These are phyloP conservation scores for Neofusicoccum kwambonambiense DNA, from an alignment of 2,329 filamentous ascomycete genomes.

Conservation along the genomic window DNA sequence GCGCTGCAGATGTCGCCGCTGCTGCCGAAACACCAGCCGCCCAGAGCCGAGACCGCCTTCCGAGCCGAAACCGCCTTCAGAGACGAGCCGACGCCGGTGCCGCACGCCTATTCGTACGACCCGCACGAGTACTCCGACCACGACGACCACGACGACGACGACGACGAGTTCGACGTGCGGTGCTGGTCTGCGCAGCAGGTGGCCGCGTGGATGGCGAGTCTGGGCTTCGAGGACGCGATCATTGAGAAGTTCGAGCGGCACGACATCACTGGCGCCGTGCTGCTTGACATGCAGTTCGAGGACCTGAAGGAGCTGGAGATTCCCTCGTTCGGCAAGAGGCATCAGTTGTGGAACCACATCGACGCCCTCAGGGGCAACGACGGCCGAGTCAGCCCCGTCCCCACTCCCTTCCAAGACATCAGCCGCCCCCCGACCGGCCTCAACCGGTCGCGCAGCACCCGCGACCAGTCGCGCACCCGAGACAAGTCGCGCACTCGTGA, in stretches of 20 bases:
- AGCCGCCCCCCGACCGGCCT: constrained; percentile 44
- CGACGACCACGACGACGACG: constrained; percentile 40
- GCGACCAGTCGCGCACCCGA: constrained; percentile 36
- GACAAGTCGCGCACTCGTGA: constrained; percentile 37
- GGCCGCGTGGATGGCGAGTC: constrained; percentile 81
- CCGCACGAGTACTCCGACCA: constrained; percentile 33
- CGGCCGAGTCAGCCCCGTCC: constrained; percentile 41
- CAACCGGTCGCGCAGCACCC: constrained; percentile 23
- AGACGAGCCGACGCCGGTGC: constrained; percentile 9
- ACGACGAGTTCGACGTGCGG: constrained; percentile 61
- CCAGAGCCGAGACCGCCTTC: constrained; percentile 43
- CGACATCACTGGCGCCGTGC: constrained; percentile 84
- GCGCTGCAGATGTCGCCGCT: constrained; percentile 70
- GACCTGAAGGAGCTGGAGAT: constrained; percentile 81
- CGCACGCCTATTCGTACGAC: constrained; percentile 5
- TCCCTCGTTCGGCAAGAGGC: constrained; percentile 76
- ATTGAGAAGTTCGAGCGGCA: constrained; percentile 86
- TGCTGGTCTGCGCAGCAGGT: constrained; percentile 75
- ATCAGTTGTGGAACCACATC: constrained; percentile 77
- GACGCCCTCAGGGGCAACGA: constrained; percentile 60
- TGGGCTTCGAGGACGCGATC: constrained; percentile 72
- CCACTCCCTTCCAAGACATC: constrained; percentile 50
- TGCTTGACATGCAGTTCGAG: constrained; percentile 89
- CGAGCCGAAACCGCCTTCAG: constrained; percentile 23
- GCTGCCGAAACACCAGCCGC: constrained; percentile 61